A percentile compares a stretch with the other conserved stretches of the same genome.
These are phyloP conservation scores for Colletotrichum lupini DNA, from an alignment of 2,329 filamentous ascomycete species.

Conservation along the genomic window DNA sequence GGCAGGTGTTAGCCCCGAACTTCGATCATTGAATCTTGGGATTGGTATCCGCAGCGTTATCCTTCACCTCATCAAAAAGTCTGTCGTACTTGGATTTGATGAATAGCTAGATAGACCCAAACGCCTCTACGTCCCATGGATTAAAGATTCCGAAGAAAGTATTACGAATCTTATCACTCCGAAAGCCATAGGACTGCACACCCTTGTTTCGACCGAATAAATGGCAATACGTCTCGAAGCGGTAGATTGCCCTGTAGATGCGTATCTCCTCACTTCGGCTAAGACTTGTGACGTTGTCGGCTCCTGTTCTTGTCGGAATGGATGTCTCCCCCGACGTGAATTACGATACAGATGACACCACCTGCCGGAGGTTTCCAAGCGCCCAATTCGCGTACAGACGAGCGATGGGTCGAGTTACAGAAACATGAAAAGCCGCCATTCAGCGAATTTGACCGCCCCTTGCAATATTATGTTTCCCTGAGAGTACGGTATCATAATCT, in stretches of 20 bases:
- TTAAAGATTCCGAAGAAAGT: constrained; percentile 33
- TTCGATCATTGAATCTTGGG: background rate
- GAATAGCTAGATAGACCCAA: constrained; percentile 35
- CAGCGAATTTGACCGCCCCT: background rate
- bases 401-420: background rate
- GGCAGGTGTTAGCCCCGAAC: background rate
- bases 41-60: constrained; percentile 1
- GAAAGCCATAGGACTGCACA: constrained; percentile 5
- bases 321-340: no score
- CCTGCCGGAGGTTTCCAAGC: background rate
- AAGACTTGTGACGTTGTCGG: background rate
- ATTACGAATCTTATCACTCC: constrained; percentile 16
- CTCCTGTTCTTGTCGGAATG: background rate
- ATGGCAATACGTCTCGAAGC: constrained; percentile 36
- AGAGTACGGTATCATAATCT: constrained; percentile 14
- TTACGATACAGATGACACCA: background rate
- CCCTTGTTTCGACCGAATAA: constrained; percentile 23
- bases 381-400: background rate
- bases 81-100: constrained; percentile 25
- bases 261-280: constrained; percentile 35
- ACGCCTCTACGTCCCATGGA: constrained; percentile 36
- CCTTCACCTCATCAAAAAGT: constrained; percentile 23
- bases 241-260: constrained; percentile 39
- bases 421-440: background rate
- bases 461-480: background rate